phyloP scores from a whole-genome alignment of 1,284 basidiomycete species.

The Amylostereum areolatum region DNA sequence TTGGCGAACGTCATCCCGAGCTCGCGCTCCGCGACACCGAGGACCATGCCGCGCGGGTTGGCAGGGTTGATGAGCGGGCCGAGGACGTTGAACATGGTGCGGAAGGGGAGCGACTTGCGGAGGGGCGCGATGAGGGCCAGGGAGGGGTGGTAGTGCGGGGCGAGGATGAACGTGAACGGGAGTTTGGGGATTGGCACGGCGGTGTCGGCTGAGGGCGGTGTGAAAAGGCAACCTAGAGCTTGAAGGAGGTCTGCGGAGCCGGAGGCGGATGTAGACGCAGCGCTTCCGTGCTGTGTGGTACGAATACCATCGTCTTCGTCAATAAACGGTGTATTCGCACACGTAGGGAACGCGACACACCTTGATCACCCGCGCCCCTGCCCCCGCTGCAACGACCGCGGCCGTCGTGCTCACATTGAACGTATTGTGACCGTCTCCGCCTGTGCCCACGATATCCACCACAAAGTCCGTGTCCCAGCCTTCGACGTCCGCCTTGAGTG shows the following conservation, averaged over 20 bases:
- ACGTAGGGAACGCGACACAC: slow-evolving; percentile 34
- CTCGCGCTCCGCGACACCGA: slow-evolving; percentile 83
- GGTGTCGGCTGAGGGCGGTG: slow-evolving; percentile 53
- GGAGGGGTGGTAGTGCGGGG: slow-evolving; percentile 89
- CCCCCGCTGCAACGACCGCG: slow-evolving; percentile 90
- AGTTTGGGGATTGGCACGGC: slow-evolving; percentile 52
- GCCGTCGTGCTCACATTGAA: slow-evolving; percentile 98
- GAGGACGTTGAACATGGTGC: slow-evolving; percentile 95
- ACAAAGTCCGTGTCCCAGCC: slow-evolving; percentile 58
- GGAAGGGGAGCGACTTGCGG: slow-evolving; percentile 86
- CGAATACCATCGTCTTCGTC: neutral
- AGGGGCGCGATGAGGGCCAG: slow-evolving; percentile 83
- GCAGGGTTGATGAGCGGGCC: slow-evolving; percentile 96
- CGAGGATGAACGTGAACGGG: slow-evolving; percentile 92
- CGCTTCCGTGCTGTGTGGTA: slow-evolving; percentile 74
- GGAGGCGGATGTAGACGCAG: slow-evolving; percentile 91
- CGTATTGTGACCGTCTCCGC: slow-evolving; percentile 96
- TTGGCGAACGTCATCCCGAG: slow-evolving; percentile 85
- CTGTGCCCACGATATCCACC: slow-evolving; percentile 76
- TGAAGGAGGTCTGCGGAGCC: slow-evolving; percentile 93
- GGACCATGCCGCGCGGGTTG: slow-evolving; percentile 77
- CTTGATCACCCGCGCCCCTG: slow-evolving; percentile 91
- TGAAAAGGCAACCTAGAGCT: slow-evolving; percentile 78
- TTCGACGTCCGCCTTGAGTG: slow-evolving; percentile 56
- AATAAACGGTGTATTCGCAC: neutral